Evolutionary conservation across 2,329 filamentous ascomycete species (phyloP).

Genomic region (Monosporascus sp.): DNA sequence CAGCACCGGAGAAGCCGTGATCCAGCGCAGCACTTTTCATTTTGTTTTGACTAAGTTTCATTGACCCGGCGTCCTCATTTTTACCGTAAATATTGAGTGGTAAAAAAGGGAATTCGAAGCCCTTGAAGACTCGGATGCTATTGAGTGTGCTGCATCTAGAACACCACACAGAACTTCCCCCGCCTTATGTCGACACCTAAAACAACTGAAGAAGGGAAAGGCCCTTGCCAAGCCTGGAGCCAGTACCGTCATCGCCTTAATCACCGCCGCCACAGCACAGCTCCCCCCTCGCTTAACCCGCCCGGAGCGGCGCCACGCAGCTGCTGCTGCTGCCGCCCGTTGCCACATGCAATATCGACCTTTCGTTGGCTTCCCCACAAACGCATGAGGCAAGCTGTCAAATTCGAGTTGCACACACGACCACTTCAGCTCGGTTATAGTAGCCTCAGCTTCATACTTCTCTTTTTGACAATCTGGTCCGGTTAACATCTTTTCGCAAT

Average conservation of each 20-base stretch:
- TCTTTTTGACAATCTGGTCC: conserved; percentile 1
- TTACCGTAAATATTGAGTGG: no score
- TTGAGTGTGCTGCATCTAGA: neutral
- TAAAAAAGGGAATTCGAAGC: no score
- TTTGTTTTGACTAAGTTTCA: no score
- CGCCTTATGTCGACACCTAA: neutral
- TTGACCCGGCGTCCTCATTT: no score
- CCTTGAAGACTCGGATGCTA: no score
- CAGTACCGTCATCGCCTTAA: neutral
- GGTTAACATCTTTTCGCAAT: neutral
- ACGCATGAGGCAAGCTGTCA: conserved; percentile 29
- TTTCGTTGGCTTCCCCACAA: conserved; percentile 23
- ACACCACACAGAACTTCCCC: neutral
- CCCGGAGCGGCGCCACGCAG: neutral
- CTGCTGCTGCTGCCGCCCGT: neutral
- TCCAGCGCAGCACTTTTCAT: no score
- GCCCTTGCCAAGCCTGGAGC: neutral
- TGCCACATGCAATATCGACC: conserved; percentile 4
- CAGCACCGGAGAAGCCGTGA: no score
- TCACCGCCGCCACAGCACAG: no score
- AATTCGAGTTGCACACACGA: conserved; percentile 24
- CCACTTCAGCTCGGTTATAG: conserved; percentile 5
- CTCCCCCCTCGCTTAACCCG: neutral
- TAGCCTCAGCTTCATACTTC: conserved; percentile 7
- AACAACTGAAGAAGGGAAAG: neutral